phyloP scores from a whole-genome alignment of 1,139 yeast genomes.

The Sugiyamaella novakii region DNA sequence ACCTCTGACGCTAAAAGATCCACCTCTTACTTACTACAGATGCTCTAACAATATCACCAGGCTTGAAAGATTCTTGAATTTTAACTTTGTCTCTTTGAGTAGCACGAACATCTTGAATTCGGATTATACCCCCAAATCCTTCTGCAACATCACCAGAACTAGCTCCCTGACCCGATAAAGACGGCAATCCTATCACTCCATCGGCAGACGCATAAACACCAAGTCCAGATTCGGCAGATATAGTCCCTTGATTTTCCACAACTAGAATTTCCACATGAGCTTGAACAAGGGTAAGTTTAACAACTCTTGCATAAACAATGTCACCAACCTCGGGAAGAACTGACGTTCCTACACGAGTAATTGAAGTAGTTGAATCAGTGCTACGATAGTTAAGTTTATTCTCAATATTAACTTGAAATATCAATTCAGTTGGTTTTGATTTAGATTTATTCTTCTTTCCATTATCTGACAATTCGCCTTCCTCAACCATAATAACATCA shows the following conservation, averaged over 20 bases:
- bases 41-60: slow-evolving; percentile 93
- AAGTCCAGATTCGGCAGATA: slow-evolving; percentile 63
- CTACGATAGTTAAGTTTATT: slow-evolving; percentile 36
- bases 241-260: slow-evolving; percentile 66
- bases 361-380: slow-evolving; percentile 31
- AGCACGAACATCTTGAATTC: slow-evolving; percentile 86
- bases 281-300: slow-evolving; percentile 65
- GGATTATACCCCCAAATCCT: slow-evolving; percentile 83
- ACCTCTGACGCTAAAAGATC: slow-evolving; percentile 29
- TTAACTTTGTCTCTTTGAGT: slow-evolving; percentile 89
- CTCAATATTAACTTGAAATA: slow-evolving; percentile 43
- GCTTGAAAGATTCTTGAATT: slow-evolving; percentile 75
- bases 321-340: slow-evolving; percentile 83
- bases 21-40: slow-evolving; percentile 34
- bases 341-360: slow-evolving; percentile 38
- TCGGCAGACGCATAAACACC: slow-evolving; percentile 59
- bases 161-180: slow-evolving; percentile 47
- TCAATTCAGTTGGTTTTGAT: slow-evolving; percentile 26
- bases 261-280: slow-evolving; percentile 83
- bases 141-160: slow-evolving; percentile 73
- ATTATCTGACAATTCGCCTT: slow-evolving; percentile 28
- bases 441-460: slow-evolving; percentile 21
- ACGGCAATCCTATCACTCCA: slow-evolving; percentile 37
- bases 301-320: slow-evolving; percentile 74
- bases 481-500: slow-evolving; percentile 29